These are phyloP conservation scores for Ilex asprella DNA, from an alignment of 257 asterid genomes.

Conservation along the genomic window DNA sequence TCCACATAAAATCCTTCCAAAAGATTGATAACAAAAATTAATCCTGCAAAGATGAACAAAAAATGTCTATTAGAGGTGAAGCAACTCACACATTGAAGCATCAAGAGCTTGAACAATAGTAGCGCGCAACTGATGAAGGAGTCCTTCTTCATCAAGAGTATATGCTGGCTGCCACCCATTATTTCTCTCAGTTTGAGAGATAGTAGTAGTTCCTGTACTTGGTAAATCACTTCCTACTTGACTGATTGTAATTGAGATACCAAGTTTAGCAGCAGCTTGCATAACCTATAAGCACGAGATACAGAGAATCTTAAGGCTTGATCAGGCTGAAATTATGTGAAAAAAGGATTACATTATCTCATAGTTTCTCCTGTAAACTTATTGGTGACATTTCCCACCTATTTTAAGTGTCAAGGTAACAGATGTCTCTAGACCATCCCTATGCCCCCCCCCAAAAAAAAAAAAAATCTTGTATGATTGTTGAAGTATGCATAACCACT, in stretches of 20 bases:
- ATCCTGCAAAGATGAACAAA: slow-evolving; percentile 7
- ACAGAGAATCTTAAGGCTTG: neutral
- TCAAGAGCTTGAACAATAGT: slow-evolving; percentile 71
- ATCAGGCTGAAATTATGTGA: too few species aligned
- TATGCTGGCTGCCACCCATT: slow-evolving; percentile 82
- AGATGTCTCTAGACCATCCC: too few species aligned
- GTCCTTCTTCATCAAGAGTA: slow-evolving; percentile 81
- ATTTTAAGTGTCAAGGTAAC: too few species aligned
- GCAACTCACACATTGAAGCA: slow-evolving; percentile 41
- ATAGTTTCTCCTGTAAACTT: too few species aligned
- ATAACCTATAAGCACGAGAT: slow-evolving; percentile 45
- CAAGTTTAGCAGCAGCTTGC: slow-evolving; percentile 74
- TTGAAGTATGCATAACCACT: too few species aligned
- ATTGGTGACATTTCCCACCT: too few species aligned
- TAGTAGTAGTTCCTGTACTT: slow-evolving; percentile 36
- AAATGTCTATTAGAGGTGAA: slow-evolving; percentile 8
- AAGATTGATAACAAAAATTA: neutral
- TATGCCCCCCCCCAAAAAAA: too few species aligned
- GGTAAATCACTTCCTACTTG: slow-evolving; percentile 75
- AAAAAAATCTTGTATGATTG: too few species aligned
- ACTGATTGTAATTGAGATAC: slow-evolving; percentile 54
- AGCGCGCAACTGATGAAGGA: slow-evolving; percentile 79
- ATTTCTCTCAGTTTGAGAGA: slow-evolving; percentile 52
- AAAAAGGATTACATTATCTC: too few species aligned
- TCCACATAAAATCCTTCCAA: slow-evolving; percentile 4